phyloP scores from a whole-genome alignment of 306 rosid species.

The Cucurbita argyrosperma region DNA sequence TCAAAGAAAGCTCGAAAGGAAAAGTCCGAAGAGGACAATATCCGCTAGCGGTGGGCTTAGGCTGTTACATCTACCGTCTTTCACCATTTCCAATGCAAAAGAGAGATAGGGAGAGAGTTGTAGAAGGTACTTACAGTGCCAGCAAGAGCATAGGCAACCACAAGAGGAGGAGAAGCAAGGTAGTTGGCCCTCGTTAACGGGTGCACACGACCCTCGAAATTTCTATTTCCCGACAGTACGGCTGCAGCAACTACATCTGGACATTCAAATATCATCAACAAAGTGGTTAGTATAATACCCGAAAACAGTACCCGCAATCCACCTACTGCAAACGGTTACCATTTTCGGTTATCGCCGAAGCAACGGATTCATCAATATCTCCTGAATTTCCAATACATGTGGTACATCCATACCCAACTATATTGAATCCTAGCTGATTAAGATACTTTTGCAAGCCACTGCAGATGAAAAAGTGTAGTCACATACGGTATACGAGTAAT shows the following conservation, averaged over 20 bases:
- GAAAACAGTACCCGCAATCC: neutral
- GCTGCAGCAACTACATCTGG: constrained; percentile 89
- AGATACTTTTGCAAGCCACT: constrained; percentile 87
- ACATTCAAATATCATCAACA: constrained; percentile 9
- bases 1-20: too few species aligned
- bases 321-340: constrained; percentile 24
- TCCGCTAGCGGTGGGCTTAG: too few species aligned
- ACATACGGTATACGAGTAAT: constrained; percentile 1
- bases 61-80: neutral
- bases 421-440: constrained; percentile 78
- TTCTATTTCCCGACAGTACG: constrained; percentile 93
- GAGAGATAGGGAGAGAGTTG: neutral
- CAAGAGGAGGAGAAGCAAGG: constrained; percentile 98
- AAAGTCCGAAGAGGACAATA: too few species aligned
- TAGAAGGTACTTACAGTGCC: constrained; percentile 56
- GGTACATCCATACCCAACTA: constrained; percentile 96
- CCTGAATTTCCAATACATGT: constrained; percentile 99
- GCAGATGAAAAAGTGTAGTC: neutral
- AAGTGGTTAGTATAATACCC: constrained; percentile 1
- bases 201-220: constrained; percentile 95
- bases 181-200: constrained; percentile 93
- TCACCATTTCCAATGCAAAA: neutral
- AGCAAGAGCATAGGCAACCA: constrained; percentile 94
- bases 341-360: constrained; percentile 67
- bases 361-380: constrained; percentile 76